These are phyloP conservation scores for Fomes fomentarius DNA, from an alignment of 1,284 basidiomycete species.

Conservation along the genomic window DNA sequence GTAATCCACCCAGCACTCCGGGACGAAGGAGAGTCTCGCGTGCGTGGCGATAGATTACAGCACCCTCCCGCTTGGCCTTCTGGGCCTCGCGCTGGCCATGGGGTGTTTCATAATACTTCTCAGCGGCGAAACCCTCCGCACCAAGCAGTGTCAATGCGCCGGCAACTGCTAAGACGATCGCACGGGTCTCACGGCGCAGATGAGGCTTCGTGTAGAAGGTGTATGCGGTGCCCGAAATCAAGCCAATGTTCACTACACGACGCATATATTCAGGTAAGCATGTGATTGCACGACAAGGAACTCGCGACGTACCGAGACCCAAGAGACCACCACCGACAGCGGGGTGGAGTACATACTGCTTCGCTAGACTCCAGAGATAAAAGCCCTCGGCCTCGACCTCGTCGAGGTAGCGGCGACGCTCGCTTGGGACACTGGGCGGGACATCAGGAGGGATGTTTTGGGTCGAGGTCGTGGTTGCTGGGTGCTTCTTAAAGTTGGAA, in stretches of 20 bases:
- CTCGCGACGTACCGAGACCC: conserved; percentile 59
- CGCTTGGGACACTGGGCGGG: conserved; percentile 21
- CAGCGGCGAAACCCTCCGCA: conserved; percentile 66
- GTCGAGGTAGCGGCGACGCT: conserved; percentile 39
- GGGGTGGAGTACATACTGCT: conserved; percentile 66
- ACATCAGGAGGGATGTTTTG: conserved; percentile 22
- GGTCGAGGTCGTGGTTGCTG: conserved; percentile 45
- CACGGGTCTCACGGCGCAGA: conserved; percentile 61
- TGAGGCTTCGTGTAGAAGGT: conserved; percentile 68
- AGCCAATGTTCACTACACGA: conserved; percentile 76
- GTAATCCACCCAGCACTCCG: conserved; percentile 65
- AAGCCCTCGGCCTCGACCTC: conserved; percentile 58
- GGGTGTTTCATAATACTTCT: conserved; percentile 64
- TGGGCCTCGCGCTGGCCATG: conserved; percentile 60
- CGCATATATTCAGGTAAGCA: conserved; percentile 46
- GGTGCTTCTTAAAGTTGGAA: conserved; percentile 51
- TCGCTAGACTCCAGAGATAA: conserved; percentile 59
- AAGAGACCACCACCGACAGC: conserved; percentile 74
- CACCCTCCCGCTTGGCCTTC: conserved; percentile 64
- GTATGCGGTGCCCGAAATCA: conserved; percentile 66
- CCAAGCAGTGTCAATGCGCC: conserved; percentile 60
- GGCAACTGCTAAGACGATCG: conserved; percentile 56
- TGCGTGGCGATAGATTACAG: conserved; percentile 58
- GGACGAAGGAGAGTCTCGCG: conserved; percentile 70
- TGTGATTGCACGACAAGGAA: not conserved